Evolutionary conservation across 1,139 yeast genomes (phyloP).

Genomic region (Candida neerlandica): DNA sequence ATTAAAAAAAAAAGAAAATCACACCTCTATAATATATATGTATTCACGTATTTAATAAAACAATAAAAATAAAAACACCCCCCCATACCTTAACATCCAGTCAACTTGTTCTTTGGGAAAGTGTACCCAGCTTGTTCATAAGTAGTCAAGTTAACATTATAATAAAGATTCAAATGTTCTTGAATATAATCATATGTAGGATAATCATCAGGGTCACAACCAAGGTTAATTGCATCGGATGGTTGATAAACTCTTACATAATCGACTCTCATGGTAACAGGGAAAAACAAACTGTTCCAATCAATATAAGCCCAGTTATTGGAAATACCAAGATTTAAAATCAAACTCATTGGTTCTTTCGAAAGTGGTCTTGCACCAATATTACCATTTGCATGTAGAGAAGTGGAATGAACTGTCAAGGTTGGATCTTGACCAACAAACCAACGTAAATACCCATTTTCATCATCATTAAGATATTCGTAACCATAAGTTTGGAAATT

Average conservation of each 20-base stretch:
- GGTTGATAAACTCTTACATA: conserved; percentile 84
- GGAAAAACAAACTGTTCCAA: conserved; percentile 75
- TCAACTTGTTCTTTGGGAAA: conserved; percentile 50
- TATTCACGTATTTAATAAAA: too few relatives aligned
- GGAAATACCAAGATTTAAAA: conserved; percentile 79
- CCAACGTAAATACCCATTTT: conserved; percentile 80
- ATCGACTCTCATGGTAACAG: conserved; percentile 68
- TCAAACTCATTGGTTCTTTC: conserved; percentile 86
- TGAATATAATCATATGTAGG: conserved; percentile 79
- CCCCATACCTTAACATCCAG: conserved; percentile 17
- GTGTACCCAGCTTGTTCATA: conserved; percentile 71
- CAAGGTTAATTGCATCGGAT: conserved; percentile 45
- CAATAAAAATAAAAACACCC: conserved; percentile 30
- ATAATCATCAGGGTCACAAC: conserved; percentile 75
- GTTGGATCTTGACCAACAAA: conserved; percentile 73
- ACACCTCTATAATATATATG: conserved; percentile 74
- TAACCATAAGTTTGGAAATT: conserved; percentile 73
- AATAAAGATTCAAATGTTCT: conserved; percentile 62
- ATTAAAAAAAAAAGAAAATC: conserved; percentile 51
- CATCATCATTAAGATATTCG: conserved; percentile 71
- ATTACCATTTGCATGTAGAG: conserved; percentile 83
- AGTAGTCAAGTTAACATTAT: conserved; percentile 60
- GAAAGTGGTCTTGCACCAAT: conserved; percentile 73
- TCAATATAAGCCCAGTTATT: conserved; percentile 83
- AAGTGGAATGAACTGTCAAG: conserved; percentile 59